Evolutionary conservation across 2,329 filamentous ascomycete genomes (phyloP).

Genomic region (Teratosphaeria nubilosa): DNA sequence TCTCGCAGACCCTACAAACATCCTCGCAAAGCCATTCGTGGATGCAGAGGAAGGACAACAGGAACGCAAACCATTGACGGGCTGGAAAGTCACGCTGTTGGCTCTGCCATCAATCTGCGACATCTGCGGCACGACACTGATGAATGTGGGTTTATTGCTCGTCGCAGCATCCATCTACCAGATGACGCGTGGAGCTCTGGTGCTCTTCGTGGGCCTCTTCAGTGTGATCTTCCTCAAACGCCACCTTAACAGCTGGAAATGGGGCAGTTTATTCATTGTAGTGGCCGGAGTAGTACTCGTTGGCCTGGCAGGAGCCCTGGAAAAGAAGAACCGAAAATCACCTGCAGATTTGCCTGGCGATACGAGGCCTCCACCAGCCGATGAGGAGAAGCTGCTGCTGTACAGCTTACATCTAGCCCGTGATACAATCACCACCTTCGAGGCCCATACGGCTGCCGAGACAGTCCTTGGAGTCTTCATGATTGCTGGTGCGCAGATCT

Average conservation of each 20-base stretch:
- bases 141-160: slow-evolving; percentile 91
- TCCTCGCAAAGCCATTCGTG: slow-evolving; percentile 43
- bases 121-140: slow-evolving; percentile 87
- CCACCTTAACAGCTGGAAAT: slow-evolving; percentile 77
- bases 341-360: slow-evolving; percentile 20
- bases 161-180: slow-evolving; percentile 96
- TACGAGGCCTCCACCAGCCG: slow-evolving; percentile 5
- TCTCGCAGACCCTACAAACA: slow-evolving; percentile 28
- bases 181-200: slow-evolving; percentile 91
- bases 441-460: slow-evolving; percentile 49
- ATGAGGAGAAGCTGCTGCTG: slow-evolving; percentile 10
- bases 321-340: slow-evolving; percentile 48
- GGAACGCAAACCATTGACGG: slow-evolving; percentile 50
- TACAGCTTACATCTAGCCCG: slow-evolving; percentile 11
- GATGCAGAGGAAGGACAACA: slow-evolving; percentile 35
- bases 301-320: slow-evolving; percentile 77
- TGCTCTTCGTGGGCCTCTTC: slow-evolving; percentile 91
- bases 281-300: slow-evolving; percentile 82
- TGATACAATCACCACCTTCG: slow-evolving; percentile 26
- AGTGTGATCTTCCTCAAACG: slow-evolving; percentile 82
- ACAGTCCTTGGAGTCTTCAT: slow-evolving; percentile 77
- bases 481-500: slow-evolving; percentile 90
- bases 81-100: slow-evolving; percentile 63
- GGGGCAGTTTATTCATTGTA: slow-evolving; percentile 78
- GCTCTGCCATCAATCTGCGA: slow-evolving; percentile 85